phyloP scores from a whole-genome alignment of 2,329 filamentous ascomycete species.

The Cryphonectria japonica region DNA sequence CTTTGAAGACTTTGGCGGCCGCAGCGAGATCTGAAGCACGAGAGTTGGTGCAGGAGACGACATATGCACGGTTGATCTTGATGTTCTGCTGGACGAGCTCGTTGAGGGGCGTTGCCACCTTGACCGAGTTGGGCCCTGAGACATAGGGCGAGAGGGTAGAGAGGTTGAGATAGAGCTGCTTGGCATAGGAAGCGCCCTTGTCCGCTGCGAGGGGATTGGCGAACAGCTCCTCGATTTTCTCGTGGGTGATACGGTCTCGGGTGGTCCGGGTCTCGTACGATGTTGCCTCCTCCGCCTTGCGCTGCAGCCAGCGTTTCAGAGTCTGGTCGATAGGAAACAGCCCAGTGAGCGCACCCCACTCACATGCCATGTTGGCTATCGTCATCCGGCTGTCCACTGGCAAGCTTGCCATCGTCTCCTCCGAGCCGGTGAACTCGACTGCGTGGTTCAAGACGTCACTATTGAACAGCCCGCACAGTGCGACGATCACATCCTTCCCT shows the following conservation, averaged over 20 bases:
- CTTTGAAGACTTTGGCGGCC: conserved; percentile 83
- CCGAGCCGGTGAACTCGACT: conserved; percentile 83
- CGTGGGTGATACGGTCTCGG: conserved; percentile 69
- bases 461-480: conserved; percentile 84
- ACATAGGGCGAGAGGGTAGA: conserved; percentile 84
- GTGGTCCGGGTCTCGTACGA: conserved; percentile 42
- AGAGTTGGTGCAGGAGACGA: conserved; percentile 93
- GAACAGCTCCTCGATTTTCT: conserved; percentile 72
- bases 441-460: conserved; percentile 89
- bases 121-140: conserved; percentile 88
- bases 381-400: conserved; percentile 74
- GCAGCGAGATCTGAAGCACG: conserved; percentile 79
- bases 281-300: conserved; percentile 63
- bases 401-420: conserved; percentile 75
- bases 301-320: conserved; percentile 61
- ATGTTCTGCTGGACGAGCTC: conserved; percentile 77
- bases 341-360: conserved; percentile 61
- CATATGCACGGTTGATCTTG: conserved; percentile 87
- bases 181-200: conserved; percentile 78
- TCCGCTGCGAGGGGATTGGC: conserved; percentile 71
- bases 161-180: conserved; percentile 79
- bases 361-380: conserved; percentile 80
- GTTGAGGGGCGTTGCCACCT: conserved; percentile 76
- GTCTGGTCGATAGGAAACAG: conserved; percentile 40
- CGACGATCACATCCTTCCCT: conserved; percentile 93